These are phyloP conservation scores for Amoebophrya sp. DNA, from an alignment of 169 alveolate genomes.

Conservation along the genomic window DNA sequence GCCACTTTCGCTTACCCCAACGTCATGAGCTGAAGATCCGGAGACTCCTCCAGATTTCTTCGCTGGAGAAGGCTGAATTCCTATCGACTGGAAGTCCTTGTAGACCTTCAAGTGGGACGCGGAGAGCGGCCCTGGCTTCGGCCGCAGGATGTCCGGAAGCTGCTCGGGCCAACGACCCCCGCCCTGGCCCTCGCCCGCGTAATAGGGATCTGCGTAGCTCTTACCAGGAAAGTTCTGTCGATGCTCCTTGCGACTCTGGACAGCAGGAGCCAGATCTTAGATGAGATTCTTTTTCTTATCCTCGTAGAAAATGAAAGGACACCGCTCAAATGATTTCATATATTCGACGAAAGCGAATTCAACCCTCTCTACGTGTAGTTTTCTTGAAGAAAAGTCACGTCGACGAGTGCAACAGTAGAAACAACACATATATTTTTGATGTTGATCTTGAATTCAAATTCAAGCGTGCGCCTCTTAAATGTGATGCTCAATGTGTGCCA, in stretches of 20 bases:
- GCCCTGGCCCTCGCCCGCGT: neutral
- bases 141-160: neutral
- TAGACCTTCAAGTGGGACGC: constrained; percentile 50
- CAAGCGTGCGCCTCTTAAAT: no score
- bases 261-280: neutral
- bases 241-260: neutral
- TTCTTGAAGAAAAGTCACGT: no score
- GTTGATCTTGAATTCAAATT: no score
- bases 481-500: neutral
- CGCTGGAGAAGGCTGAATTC: no score
- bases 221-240: neutral
- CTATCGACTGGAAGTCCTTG: constrained; percentile 58
- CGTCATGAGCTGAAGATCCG: no score
- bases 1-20: no score
- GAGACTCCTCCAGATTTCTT: no score
- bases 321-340: no score
- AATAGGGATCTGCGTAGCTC: neutral
- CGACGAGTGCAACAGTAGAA: no score
- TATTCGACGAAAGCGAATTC: no score
- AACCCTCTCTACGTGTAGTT: no score
- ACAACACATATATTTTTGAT: no score
- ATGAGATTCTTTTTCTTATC: neutral
- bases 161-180: neutral
- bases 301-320: neutral
- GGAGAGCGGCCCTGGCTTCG: neutral